These are phyloP conservation scores for Darksidea phi DNA, from an alignment of 495 filamentous ascomycete species.

Conservation along the genomic window DNA sequence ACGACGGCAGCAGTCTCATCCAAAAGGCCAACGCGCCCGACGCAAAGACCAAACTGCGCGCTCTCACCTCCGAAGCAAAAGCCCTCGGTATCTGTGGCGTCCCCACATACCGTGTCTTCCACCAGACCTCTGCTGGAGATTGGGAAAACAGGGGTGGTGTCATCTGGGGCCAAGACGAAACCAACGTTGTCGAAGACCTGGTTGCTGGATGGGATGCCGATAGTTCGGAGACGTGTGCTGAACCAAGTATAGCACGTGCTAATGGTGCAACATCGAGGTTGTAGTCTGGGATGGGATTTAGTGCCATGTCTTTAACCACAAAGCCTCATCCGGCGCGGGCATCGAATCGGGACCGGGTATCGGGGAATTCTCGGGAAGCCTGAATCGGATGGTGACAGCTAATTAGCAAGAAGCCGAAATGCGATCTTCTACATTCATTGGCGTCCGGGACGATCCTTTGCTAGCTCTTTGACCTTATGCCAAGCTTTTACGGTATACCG, in stretches of 20 bases:
- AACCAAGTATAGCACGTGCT: not conserved
- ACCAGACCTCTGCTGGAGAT: not conserved
- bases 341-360: too few relatives aligned
- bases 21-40: slow-evolving; percentile 11
- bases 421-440: too few relatives aligned
- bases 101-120: slow-evolving; percentile 32
- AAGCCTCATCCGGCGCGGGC: too few relatives aligned
- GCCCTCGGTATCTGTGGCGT: slow-evolving; percentile 29
- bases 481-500: too few relatives aligned
- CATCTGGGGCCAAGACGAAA: slow-evolving; percentile 34
- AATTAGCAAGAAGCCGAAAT: too few relatives aligned
- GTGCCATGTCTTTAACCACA: too few relatives aligned
- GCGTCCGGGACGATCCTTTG: too few relatives aligned
- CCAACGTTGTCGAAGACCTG: slow-evolving; percentile 27
- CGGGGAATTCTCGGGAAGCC: too few relatives aligned
- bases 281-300: not conserved
- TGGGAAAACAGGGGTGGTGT: slow-evolving; percentile 16
- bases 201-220: slow-evolving; percentile 28
- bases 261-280: not conserved
- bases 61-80: slow-evolving; percentile 29
- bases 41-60: slow-evolving; percentile 23
- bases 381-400: too few relatives aligned
- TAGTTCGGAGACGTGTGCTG: not conserved
- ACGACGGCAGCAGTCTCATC: slow-evolving; percentile 18
- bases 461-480: too few relatives aligned